Evolutionary conservation across 148 eudicot species (phyloP), one percentile per base, ranked within the genome.

Genomic region (Persicaria tinctoria): DNA sequence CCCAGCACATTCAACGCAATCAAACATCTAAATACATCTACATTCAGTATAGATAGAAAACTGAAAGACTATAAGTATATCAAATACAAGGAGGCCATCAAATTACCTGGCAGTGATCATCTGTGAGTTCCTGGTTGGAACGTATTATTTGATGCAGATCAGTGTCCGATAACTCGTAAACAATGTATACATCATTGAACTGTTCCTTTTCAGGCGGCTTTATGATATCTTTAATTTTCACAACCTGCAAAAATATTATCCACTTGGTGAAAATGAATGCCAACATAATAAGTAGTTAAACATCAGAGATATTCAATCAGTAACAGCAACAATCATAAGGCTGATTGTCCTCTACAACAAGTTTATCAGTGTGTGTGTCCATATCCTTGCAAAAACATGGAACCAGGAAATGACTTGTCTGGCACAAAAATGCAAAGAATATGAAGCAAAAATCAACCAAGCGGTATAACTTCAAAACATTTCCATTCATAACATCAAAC

Each of bases 131-230:
- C 82, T 93, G 98, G n/a, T 85, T 78, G 50, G 98, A 93, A 71
- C 87, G 82, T 77, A 91, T 93, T 18, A 93, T 88, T 74, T 93
- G 97, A 83, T 93, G 94, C 75, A 93, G 82, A 91, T 93, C 98
- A 47, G 98, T 91, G 82, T 93, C 93, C 89, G 82, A 77, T 70
- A 92, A 79, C 60, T 85, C 92, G 82, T 86, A 82, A n/a, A 82
- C 84, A 78, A 89, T 82, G 79, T 84, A 84, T 45, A 84, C 87
- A 78, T 84, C 87, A 62, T 78, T 75, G 62, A 84, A 84, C 76
- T 78, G 77, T 45, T 82, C 83, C 68, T 74, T 82, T 8, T 76
- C 83, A 73, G 85, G 87, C 7, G 87, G 87, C 63, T 79, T 60
- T 82, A 84, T 80, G 76, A 84, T 76, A 72, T 82, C 85, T 69